A percentile compares a stretch with the other conserved stretches of the same genome.
Conservation (phyloP, 352 stramenopile species). For the Pythium volutum region DNA sequence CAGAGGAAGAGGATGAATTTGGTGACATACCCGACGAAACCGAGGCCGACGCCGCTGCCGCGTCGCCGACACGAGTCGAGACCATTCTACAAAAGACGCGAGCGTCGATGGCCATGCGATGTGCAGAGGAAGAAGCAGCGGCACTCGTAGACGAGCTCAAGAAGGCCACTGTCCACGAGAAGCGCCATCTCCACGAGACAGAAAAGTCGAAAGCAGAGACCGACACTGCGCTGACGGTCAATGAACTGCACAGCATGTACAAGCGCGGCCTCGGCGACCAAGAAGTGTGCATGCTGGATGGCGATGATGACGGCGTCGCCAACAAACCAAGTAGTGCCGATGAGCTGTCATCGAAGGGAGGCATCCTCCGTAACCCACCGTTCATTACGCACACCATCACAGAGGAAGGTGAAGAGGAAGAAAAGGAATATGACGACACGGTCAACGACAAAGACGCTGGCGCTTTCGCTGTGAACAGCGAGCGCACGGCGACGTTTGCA, state of each 20-base stretch:
- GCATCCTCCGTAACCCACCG: constrained; percentile 32
- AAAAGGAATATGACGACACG: constrained; percentile 11
- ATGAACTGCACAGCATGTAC: constrained; percentile 77
- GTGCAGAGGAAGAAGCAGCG: constrained; percentile 3
- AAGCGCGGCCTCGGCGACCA: constrained; percentile 78
- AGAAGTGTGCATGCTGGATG: constrained; percentile 47
- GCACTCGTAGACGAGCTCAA: constrained; percentile 13
- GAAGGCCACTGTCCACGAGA: constrained; percentile 19
- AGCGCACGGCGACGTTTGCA: constrained; percentile 13
- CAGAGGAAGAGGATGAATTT: constrained; percentile 26
- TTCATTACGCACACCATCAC: constrained; percentile 36
- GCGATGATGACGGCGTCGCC: constrained; percentile 9
- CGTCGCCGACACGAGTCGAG: constrained; percentile 17
- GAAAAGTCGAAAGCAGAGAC: background rate
- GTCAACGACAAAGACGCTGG: constrained; percentile 12
- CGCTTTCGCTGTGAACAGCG: constrained; percentile 2
- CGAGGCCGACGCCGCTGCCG: background rate
- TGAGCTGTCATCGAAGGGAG: constrained; percentile 39
- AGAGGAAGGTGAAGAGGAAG: constrained; percentile 26
- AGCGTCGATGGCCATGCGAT: background rate
- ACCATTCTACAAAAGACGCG: constrained; percentile 17
- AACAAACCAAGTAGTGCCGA: background rate
- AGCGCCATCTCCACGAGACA: constrained; percentile 3
- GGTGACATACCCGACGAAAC: constrained; percentile 4
- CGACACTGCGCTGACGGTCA: constrained; percentile 43